phyloP scores from a whole-genome alignment of 2,329 filamentous ascomycete genomes.

The Aspergillus sergii region DNA sequence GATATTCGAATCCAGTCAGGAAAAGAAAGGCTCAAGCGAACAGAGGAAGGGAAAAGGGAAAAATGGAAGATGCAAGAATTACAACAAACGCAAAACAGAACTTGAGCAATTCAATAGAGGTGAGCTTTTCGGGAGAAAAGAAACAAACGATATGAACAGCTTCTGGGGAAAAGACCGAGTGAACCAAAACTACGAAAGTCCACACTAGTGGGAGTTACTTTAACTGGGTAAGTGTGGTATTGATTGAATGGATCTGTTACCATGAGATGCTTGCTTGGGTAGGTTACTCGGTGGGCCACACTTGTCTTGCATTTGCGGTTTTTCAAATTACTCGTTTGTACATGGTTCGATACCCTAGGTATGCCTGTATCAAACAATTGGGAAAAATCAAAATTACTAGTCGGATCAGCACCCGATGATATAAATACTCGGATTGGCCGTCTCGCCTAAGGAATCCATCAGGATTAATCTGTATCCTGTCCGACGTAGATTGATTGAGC shows the following conservation, averaged over 20 bases:
- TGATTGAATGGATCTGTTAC: constrained; percentile 10
- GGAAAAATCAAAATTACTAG: constrained; percentile 5
- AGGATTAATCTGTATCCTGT: constrained; percentile 6
- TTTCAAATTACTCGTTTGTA: not conserved
- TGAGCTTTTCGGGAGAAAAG: not conserved
- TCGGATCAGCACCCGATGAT: not conserved
- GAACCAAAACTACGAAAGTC: not conserved
- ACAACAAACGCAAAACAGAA: not conserved
- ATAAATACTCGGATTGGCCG: not conserved
- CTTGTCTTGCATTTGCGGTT: not conserved
- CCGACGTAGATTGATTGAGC: constrained; percentile 1
- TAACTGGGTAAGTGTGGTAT: constrained; percentile 13
- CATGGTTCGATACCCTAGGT: not conserved
- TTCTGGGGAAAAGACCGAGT: constrained; percentile 5
- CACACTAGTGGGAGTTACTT: constrained; percentile 4
- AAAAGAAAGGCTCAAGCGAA: not conserved
- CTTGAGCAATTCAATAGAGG: not conserved
- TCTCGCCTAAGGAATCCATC: not conserved
- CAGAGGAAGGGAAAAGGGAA: not conserved
- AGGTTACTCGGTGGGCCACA: not conserved
- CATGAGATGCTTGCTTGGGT: not conserved
- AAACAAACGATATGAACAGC: constrained; percentile 4
- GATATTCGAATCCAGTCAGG: not conserved
- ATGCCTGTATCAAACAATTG: not conserved
- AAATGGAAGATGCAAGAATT: not conserved